phyloP scores from a whole-genome alignment of 129 eudicot species.

The Heracleum sosnowskyi region DNA sequence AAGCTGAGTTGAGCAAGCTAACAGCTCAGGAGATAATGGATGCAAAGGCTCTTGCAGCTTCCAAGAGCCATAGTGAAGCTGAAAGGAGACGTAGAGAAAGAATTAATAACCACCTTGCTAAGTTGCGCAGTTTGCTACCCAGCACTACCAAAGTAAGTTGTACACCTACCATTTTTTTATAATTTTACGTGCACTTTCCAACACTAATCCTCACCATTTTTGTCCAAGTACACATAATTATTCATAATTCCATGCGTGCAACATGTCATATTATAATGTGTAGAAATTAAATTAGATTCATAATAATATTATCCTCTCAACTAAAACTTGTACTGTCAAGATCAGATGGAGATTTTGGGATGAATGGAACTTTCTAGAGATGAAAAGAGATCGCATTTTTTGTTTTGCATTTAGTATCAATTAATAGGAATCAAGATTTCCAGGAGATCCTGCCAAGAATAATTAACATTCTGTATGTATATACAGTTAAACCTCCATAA shows the following conservation, averaged over 20 bases:
- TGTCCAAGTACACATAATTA: background rate
- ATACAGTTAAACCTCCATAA: no score
- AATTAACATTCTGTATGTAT: background rate
- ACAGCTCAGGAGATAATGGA: slow-evolving; percentile 97
- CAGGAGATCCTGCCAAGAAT: background rate
- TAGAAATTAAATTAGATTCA: background rate
- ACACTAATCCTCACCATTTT: background rate
- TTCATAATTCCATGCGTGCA: background rate
- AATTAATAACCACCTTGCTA: slow-evolving; percentile 83
- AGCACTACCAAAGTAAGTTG: slow-evolving; percentile 73
- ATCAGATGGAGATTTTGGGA: background rate
- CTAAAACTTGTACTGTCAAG: background rate
- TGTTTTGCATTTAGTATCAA: background rate
- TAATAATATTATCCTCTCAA: background rate
- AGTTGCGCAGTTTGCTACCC: slow-evolving; percentile 30
- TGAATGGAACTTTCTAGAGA: no score
- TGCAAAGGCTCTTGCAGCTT: slow-evolving; percentile 96
- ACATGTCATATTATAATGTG: background rate
- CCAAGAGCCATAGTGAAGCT: slow-evolving; percentile 82
- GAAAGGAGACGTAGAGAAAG: slow-evolving; percentile 48
- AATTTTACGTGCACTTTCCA: slow-evolving; percentile 3
- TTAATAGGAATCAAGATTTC: background rate
- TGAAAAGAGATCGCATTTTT: no score
- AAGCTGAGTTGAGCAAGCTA: slow-evolving; percentile 69
- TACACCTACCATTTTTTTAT: background rate